A percentile compares a stretch with the other conserved stretches of the same genome.
These are phyloP conservation scores for Sphagnurus paluster DNA, from an alignment of 1,284 basidiomycete species.

Conservation along the genomic window DNA sequence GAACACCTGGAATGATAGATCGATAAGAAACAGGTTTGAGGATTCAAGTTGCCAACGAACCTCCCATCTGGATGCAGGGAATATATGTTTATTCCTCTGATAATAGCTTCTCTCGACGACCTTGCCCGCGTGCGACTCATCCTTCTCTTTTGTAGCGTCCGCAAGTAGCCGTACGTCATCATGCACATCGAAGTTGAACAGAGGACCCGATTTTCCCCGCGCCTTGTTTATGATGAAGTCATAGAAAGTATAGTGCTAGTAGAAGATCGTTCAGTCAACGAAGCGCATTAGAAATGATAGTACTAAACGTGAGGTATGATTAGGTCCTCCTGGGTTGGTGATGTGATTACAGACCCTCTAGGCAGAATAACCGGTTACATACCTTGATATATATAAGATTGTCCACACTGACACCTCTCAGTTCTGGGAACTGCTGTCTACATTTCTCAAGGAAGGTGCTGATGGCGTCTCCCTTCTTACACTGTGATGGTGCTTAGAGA, in stretches of 20 bases:
- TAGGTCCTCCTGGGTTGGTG: constrained; percentile 95
- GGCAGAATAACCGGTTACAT: constrained; percentile 19
- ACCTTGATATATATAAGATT: constrained; percentile 99
- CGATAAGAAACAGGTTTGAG: constrained; percentile 4
- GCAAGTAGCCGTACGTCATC: constrained; percentile 96
- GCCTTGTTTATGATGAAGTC: constrained; percentile 99
- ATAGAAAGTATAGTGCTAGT: constrained; percentile 95
- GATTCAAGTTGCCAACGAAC: constrained; percentile 40
- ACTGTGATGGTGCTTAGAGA: constrained; percentile 46
- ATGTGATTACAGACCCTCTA: constrained; percentile 35
- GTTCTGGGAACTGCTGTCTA: constrained; percentile 88
- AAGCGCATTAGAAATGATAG: background rate
- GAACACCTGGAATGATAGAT: constrained; percentile 59
- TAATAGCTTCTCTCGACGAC: constrained; percentile 97
- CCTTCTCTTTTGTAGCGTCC: constrained; percentile 95
- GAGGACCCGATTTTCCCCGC: constrained; percentile 94
- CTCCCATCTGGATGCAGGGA: constrained; percentile 95
- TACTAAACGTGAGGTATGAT: constrained; percentile 87
- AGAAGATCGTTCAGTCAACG: constrained; percentile 18
- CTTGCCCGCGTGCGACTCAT: constrained; percentile 98
- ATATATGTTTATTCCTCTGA: constrained; percentile 96
- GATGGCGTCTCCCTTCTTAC: constrained; percentile 97
- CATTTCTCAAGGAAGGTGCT: constrained; percentile 91
- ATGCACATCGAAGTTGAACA: constrained; percentile 99
- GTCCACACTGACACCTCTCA: constrained; percentile 88